Evolutionary conservation across 148 eudicot species (phyloP).

Genomic region (Euryodendron excelsum): DNA sequence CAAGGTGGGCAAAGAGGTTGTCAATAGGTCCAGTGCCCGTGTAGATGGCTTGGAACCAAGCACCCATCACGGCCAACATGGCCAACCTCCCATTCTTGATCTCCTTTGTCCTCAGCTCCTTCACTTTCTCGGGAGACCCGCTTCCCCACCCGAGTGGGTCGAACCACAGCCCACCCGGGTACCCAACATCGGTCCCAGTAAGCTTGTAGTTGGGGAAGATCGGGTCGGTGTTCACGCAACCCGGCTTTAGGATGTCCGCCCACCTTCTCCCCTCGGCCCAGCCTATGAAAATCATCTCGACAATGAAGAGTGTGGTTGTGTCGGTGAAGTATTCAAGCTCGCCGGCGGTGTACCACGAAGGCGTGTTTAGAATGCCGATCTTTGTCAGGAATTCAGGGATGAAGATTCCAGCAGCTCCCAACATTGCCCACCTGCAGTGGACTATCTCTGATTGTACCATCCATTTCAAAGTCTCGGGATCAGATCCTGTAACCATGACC

Average conservation of each 20-base stretch:
- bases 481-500: conserved; percentile 65
- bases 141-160: conserved; percentile 98
- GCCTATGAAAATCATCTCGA: conserved; percentile 79
- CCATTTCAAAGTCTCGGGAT: conserved; percentile 92
- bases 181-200: conserved; percentile 92
- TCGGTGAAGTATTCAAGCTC: conserved; percentile 95
- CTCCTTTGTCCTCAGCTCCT: conserved; percentile 95
- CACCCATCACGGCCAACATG: conserved; percentile 96
- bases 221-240: conserved; percentile 89
- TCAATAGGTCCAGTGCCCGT: conserved; percentile 95
- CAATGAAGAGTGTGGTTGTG: conserved; percentile 80
- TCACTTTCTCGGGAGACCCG: conserved; percentile 68
- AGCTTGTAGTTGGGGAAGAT: conserved; percentile 99
- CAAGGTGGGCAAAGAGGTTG: conserved; percentile 94
- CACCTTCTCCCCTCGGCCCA: conserved; percentile 99
- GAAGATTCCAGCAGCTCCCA: conserved; percentile 96
- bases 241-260: conserved; percentile 96
- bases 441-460: conserved; percentile 80
- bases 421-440: conserved; percentile 98
- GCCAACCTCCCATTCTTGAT: conserved; percentile 96
- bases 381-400: conserved; percentile 93
- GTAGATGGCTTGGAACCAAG: conserved; percentile 95
- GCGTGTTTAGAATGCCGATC: conserved; percentile 88
- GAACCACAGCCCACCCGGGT: conserved; percentile 98
- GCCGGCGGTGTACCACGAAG: conserved; percentile 99